phyloP scores from a whole-genome alignment of 2,329 filamentous ascomycete species.

The Nannizziopsis arthrosporioides region DNA sequence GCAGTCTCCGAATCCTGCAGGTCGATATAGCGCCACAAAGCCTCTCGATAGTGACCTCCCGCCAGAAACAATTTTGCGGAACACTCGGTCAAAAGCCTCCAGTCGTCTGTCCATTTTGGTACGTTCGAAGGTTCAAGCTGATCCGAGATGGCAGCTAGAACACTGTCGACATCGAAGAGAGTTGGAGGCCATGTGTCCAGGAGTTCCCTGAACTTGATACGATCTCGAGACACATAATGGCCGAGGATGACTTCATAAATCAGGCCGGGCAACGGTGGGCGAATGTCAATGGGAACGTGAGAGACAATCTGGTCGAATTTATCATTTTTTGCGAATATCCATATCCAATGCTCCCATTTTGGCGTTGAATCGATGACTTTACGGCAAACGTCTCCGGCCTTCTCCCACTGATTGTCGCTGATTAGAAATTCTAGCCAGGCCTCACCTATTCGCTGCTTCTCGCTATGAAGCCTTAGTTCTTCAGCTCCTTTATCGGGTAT shows the following conservation, averaged over 20 bases:
- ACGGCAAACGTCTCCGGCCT: conserved; percentile 68
- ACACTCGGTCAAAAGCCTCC: conserved; percentile 78
- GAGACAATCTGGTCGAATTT: conserved; percentile 83
- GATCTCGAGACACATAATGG: conserved; percentile 74
- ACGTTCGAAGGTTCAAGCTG: conserved; percentile 68
- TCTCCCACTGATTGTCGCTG: conserved; percentile 58
- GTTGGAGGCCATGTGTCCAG: conserved; percentile 75
- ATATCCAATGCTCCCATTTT: conserved; percentile 93
- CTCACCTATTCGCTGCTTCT: conserved; percentile 84
- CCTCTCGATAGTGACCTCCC: conserved; percentile 68
- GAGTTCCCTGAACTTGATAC: conserved; percentile 62
- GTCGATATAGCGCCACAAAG: conserved; percentile 76
- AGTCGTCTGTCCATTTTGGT: conserved; percentile 68
- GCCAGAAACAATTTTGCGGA: conserved; percentile 76
- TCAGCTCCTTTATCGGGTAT: not conserved
- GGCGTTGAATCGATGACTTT: conserved; percentile 69
- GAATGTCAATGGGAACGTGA: conserved; percentile 67
- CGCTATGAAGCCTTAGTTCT: conserved; percentile 61
- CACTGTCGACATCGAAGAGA: conserved; percentile 64
- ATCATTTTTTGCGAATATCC: conserved; percentile 73
- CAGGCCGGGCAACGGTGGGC: conserved; percentile 64
- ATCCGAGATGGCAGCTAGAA: conserved; percentile 69
- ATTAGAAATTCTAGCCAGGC: conserved; percentile 85
- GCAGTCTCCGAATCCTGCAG: conserved; percentile 85
- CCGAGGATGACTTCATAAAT: conserved; percentile 84